Conservation (phyloP, 2,329 filamentous ascomycete species). For the Uncinocarpus reesii region DNA sequence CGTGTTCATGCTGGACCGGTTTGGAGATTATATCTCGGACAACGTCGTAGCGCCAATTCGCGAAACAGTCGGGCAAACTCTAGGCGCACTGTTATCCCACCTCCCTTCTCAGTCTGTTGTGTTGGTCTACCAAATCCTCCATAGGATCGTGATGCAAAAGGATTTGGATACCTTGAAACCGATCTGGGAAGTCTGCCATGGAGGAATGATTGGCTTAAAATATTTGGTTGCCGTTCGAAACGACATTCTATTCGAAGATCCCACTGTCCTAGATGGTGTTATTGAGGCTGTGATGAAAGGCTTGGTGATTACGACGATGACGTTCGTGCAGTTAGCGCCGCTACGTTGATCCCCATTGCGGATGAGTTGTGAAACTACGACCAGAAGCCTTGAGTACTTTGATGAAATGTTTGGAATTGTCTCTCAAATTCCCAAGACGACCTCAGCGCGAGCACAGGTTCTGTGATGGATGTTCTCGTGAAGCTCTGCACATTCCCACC, state of each 20-base stretch:
- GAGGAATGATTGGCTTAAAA: conserved; percentile 91
- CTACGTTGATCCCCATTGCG: conserved; percentile 92
- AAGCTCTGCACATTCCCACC: conserved; percentile 91
- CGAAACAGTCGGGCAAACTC: conserved; percentile 86
- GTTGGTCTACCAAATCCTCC: conserved; percentile 71
- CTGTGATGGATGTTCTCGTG: conserved; percentile 94
- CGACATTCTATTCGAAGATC: conserved; percentile 75
- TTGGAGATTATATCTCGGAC: conserved; percentile 95
- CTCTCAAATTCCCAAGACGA: conserved; percentile 94
- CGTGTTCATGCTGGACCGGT: conserved; percentile 93
- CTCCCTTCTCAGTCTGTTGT: conserved; percentile 70
- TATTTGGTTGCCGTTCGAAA: conserved; percentile 94
- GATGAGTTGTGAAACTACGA: conserved; percentile 86
- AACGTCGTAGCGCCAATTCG: conserved; percentile 93
- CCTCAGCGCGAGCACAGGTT: conserved; percentile 90
- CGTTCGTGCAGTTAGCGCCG: conserved; percentile 90
- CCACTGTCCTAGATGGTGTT: conserved; percentile 81
- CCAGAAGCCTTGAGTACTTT: conserved; percentile 66
- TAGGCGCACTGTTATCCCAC: conserved; percentile 80
- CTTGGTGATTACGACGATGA: conserved; percentile 82
- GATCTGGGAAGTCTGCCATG: conserved; percentile 91
- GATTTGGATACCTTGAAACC: conserved; percentile 63
- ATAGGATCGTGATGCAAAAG: conserved; percentile 83
- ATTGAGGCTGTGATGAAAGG: conserved; percentile 91
- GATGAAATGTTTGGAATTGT: conserved; percentile 98